Conservation (phyloP, 108 stramenopile species). For the Cyclotella sp. region DNA sequence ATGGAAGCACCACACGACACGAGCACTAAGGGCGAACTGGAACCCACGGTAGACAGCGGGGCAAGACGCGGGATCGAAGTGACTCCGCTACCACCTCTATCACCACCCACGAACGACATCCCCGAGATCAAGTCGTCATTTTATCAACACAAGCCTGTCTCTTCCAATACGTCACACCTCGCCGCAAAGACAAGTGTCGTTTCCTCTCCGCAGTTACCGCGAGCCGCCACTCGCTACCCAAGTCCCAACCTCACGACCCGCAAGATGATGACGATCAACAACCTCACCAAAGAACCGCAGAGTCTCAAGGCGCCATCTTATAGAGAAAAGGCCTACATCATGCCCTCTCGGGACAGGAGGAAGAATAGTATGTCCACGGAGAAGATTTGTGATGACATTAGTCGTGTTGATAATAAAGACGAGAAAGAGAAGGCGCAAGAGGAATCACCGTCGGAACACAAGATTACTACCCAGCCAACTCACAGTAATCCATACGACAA, state of each 20-base stretch:
- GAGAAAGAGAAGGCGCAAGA: not conserved
- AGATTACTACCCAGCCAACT: not conserved
- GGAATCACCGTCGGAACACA: not conserved
- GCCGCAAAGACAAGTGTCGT: too few species aligned
- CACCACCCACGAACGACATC: too few species aligned
- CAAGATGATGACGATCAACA: slow-evolving; percentile 3
- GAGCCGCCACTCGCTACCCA: not conserved
- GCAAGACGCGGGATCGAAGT: too few species aligned
- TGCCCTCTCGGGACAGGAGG: not conserved
- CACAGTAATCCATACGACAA: not conserved
- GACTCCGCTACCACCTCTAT: too few species aligned
- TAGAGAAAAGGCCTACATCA: slow-evolving; percentile 1
- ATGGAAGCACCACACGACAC: too few species aligned
- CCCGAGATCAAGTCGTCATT: too few species aligned
- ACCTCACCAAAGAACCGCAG: slow-evolving; percentile 4
- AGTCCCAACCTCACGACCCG: not conserved
- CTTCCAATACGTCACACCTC: too few species aligned
- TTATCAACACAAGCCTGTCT: too few species aligned
- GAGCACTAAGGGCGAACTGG: too few species aligned
- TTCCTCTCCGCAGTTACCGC: not conserved
- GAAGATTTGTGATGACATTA: too few species aligned
- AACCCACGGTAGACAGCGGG: too few species aligned
- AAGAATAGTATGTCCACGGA: not conserved
- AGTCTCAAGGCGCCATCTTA: not conserved
- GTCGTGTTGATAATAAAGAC: not conserved